Evolutionary conservation across 192 early-diverging fungal genomes (phyloP).

Genomic region (Gigaspora rosea): DNA sequence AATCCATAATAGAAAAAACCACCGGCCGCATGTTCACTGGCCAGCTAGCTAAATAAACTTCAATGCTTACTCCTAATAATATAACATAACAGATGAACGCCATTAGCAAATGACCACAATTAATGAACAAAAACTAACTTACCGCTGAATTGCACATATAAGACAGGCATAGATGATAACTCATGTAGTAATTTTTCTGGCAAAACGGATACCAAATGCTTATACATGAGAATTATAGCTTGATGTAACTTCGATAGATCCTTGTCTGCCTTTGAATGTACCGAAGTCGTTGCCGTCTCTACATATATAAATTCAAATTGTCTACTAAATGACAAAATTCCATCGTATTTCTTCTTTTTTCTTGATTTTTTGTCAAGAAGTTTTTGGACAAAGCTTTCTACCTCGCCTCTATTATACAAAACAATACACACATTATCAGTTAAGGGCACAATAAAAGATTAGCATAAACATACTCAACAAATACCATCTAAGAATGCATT

Average conservation of each 20-base stretch:
- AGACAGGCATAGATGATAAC: slow-evolving; percentile 16
- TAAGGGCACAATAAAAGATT: slow-evolving; percentile 4
- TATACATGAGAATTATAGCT: slow-evolving; percentile 15
- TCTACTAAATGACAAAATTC: slow-evolving; percentile 22
- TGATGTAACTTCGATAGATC: slow-evolving; percentile 18
- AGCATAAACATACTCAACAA: slow-evolving; percentile 9
- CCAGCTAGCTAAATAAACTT: slow-evolving; percentile 19
- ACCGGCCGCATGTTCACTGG: slow-evolving; percentile 7
- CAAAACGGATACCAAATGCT: slow-evolving; percentile 1
- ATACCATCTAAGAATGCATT: slow-evolving; percentile 13
- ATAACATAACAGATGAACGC: slow-evolving; percentile 16
- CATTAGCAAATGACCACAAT: slow-evolving; percentile 5
- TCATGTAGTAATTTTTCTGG: slow-evolving; percentile 13
- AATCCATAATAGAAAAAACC: slow-evolving; percentile 30
- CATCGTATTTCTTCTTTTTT: slow-evolving; percentile 9
- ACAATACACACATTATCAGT: slow-evolving; percentile 16
- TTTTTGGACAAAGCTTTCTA: slow-evolving; percentile 21
- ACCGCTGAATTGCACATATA: slow-evolving; percentile 18
- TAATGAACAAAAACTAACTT: slow-evolving; percentile 23
- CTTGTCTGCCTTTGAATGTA: slow-evolving; percentile 10
- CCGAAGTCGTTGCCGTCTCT: slow-evolving; percentile 21
- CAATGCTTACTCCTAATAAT: slow-evolving; percentile 19
- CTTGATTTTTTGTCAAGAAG: slow-evolving; percentile 22
- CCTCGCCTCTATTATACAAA: slow-evolving; percentile 17
- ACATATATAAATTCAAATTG: slow-evolving; percentile 22